These are phyloP conservation scores for Cladosporium sp. DNA, from an alignment of 2,329 filamentous ascomycete species.

Conservation along the genomic window DNA sequence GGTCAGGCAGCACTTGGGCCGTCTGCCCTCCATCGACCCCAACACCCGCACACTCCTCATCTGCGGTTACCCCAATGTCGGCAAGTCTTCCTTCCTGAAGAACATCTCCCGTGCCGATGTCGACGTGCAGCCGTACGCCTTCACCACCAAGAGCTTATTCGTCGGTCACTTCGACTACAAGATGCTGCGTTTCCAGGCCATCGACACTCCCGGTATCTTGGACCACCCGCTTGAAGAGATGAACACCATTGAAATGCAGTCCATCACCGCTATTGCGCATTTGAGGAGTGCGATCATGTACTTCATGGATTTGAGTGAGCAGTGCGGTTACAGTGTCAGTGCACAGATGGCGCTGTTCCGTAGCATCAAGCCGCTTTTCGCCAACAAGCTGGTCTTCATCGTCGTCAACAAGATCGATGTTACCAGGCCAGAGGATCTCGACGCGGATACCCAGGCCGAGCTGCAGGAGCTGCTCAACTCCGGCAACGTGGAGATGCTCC, in stretches of 20 bases:
- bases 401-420: slow-evolving; percentile 99
- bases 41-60: slow-evolving; percentile 95
- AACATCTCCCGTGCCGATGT: slow-evolving; percentile 93
- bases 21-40: slow-evolving; percentile 96
- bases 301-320: slow-evolving; percentile 97
- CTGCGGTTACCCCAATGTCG: slow-evolving; percentile 95
- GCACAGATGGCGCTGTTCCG: slow-evolving; percentile 94
- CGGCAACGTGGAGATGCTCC: slow-evolving; percentile 87
- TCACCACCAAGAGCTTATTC: slow-evolving; percentile 96
- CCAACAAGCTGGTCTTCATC: slow-evolving; percentile 95
- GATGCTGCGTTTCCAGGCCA: slow-evolving; percentile 84
- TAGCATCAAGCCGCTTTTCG: slow-evolving; percentile 94
- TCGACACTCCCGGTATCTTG: slow-evolving; percentile 97
- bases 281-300: slow-evolving; percentile 92
- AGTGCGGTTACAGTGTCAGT: slow-evolving; percentile 90
- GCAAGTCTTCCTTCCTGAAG: slow-evolving; percentile 93
- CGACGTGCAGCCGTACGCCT: slow-evolving; percentile 95
- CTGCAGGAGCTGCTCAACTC: slow-evolving; percentile 79
- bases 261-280: slow-evolving; percentile 96
- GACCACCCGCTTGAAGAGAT: slow-evolving; percentile 98
- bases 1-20: slow-evolving; percentile 92
- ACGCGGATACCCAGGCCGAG: slow-evolving; percentile 73
- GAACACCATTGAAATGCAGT: slow-evolving; percentile 99
- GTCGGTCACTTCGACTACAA: slow-evolving; percentile 98
- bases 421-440: slow-evolving; percentile 80